Base-by-base conservation (phyloP, 495 filamentous ascomycete species). In the Penicillium bovifimosum region DNA sequence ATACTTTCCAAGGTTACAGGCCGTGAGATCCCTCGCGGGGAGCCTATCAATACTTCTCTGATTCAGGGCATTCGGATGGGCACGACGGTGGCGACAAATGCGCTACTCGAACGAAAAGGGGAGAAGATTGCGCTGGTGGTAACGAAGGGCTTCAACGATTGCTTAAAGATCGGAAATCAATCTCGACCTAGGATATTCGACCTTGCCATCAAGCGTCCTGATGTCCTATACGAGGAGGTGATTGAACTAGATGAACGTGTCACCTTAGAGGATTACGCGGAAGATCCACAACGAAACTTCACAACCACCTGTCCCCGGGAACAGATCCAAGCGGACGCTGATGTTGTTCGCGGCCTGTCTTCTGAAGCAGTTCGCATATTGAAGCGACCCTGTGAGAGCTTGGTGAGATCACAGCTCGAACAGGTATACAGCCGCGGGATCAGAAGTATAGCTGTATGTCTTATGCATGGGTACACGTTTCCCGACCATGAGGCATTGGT, bases 101-200 rank as follows among this genome's bases (percentile, higher is more conserved):
- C 87, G 26, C 68, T 96, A 41, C 76, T 96, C 0, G 91, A 96
- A 67, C 71, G 91, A 33, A 96, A 96, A 69, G 91, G 91, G 3
- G 90, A 95, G 69, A 81, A 79, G 59, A 89, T 90, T 58, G 91
- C 87, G 4, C 76, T 96, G 62, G 79, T 96, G 5, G 86, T 92
- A 14, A 96, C 87, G 4, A 83, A 86, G 59, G 91, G 91, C 0
- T 96, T 96, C 73, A 84, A 82, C 49, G 90, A 96, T 64, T 91
- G 88, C 57, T 74, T 96, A 11, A 79, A 86, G 34, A 89, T 90
- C 59, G 84, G 86, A 36, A 88, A 90, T 66, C 86, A 91, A 67
- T 84, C 81, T 24, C 72, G 85, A 0, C 86, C 86, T n/a, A 78
- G 77, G 55, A 87, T 87, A 49, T 90, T 90, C 55, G 86, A 88